Conservation (phyloP, 139 green algal genomes). For the Picochlorum sp. region DNA sequence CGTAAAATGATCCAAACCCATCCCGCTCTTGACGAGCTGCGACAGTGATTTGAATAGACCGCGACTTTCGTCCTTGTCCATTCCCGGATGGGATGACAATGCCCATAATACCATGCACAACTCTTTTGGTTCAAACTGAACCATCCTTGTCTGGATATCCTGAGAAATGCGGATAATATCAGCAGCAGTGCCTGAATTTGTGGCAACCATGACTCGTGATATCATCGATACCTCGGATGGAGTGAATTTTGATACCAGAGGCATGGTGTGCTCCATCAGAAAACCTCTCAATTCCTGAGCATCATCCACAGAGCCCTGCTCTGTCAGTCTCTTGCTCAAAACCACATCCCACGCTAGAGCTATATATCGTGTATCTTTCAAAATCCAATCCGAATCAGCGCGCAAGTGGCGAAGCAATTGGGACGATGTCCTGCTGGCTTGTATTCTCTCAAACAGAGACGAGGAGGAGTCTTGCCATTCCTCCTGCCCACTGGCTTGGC, state of each 20-base stretch:
- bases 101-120: slow-evolving; percentile 26
- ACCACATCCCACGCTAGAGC: background rate
- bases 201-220: background rate
- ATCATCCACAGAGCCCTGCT: background rate
- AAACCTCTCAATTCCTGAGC: background rate
- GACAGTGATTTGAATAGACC: slow-evolving; percentile 7
- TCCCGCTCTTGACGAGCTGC: slow-evolving; percentile 5
- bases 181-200: background rate
- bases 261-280: background rate
- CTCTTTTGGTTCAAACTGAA: slow-evolving; percentile 13
- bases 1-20: slow-evolving; percentile 16
- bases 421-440: too few species aligned
- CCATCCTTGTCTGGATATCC: slow-evolving; percentile 3
- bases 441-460: too few species aligned
- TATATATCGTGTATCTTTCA: background rate
- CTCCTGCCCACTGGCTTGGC: too few species aligned
- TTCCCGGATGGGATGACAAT: background rate
- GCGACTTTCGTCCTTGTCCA: background rate
- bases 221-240: slow-evolving; percentile 2
- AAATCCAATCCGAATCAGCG: background rate
- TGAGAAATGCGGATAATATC: background rate
- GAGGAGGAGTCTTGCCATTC: too few species aligned
- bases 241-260: background rate
- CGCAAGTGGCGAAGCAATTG: too few species aligned
- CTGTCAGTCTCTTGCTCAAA: background rate